phyloP scores from a whole-genome alignment of 2,329 filamentous ascomycete genomes.

The Cryphonectria naterciae region DNA sequence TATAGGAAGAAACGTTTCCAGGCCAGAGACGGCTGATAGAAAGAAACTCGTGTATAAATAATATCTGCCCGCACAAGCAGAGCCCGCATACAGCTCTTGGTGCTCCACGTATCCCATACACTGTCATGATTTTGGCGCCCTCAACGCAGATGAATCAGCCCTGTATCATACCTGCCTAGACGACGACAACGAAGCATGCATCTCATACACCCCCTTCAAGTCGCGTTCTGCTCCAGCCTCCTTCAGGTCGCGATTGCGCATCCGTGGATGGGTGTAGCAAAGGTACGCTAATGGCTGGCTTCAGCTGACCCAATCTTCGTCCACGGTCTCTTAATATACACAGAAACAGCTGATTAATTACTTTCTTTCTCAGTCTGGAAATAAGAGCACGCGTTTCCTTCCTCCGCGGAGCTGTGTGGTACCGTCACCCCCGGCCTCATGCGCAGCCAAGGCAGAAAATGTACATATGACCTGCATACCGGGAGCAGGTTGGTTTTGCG shows the following conservation, averaged over 20 bases:
- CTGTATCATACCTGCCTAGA: background rate
- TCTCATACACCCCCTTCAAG: background rate
- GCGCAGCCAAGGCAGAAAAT: background rate
- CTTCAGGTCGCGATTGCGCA: background rate
- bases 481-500: slow-evolving; percentile 12
- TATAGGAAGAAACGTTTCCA: background rate
- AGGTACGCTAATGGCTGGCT: background rate
- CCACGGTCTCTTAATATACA: background rate
- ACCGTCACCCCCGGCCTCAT: background rate
- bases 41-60: background rate
- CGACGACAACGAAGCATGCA: background rate
- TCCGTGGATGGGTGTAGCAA: background rate
- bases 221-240: background rate
- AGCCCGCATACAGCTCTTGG: background rate
- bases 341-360: background rate
- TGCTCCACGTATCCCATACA: background rate
- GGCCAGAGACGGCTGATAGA: background rate
- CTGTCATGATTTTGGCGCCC: background rate
- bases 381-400: background rate
- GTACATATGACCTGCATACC: slow-evolving; percentile 12
- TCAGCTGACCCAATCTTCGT: background rate
- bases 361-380: background rate
- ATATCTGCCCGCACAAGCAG: background rate
- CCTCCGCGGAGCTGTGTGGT: background rate
- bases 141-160: background rate